These are phyloP conservation scores for Metschnikowia matae DNA, from an alignment of 805 yeast species.

Conservation along the genomic window DNA sequence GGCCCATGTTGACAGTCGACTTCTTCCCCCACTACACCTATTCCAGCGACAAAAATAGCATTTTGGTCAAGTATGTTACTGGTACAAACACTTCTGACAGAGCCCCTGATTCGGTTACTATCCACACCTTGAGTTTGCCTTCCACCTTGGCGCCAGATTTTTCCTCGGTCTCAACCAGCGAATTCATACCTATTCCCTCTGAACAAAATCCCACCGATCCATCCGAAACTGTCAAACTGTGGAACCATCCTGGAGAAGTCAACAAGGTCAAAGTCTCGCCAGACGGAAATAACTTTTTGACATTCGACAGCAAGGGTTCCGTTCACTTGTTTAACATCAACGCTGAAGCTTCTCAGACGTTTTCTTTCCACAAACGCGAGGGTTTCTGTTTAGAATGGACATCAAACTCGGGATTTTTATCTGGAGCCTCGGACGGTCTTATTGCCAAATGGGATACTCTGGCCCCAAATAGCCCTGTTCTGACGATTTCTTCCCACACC, in stretches of 20 bases:
- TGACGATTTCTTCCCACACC: constrained; percentile 46
- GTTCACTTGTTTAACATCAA: constrained; percentile 40
- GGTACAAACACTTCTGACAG: constrained; percentile 47
- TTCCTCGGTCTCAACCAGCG: constrained; percentile 18
- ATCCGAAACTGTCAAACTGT: constrained; percentile 22
- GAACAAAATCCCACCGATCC: constrained; percentile 1
- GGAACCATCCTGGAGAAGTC: constrained; percentile 66
- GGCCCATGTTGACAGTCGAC: constrained; percentile 69
- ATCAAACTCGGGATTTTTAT: constrained; percentile 41
- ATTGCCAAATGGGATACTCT: constrained; percentile 69
- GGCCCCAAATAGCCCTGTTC: constrained; percentile 43
- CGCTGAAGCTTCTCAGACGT: constrained; percentile 22
- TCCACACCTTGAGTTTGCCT: constrained; percentile 46
- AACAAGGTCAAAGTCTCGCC: constrained; percentile 58
- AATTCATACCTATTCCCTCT: constrained; percentile 18
- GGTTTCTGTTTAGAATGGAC: constrained; percentile 76
- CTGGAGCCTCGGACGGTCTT: constrained; percentile 64
- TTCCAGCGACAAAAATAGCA: constrained; percentile 25
- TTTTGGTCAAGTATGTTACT: constrained; percentile 37
- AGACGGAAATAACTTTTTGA: constrained; percentile 44
- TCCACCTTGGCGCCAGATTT: constrained; percentile 43
- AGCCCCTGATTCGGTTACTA: constrained; percentile 41
- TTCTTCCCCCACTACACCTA: constrained; percentile 53
- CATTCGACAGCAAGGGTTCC: constrained; percentile 52
- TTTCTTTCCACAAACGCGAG: constrained; percentile 56